Base-by-base conservation (phyloP, 164 flowering plant genomes). In the Platanus orientalis region DNA sequence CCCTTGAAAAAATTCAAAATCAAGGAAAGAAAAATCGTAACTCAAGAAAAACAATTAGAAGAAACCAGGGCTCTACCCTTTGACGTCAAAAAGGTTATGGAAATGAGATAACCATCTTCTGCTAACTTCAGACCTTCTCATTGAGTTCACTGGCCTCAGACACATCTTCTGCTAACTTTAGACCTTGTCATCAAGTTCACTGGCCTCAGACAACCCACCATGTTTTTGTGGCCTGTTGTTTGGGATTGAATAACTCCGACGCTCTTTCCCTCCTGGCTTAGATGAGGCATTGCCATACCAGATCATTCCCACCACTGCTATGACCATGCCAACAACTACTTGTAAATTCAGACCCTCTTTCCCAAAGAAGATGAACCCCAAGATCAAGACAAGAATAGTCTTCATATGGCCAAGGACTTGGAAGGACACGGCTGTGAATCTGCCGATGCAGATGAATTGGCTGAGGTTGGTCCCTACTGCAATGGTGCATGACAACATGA, bases 331-430 rank as follows among this genome's bases (percentile, higher is more conserved):
- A 5, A 90, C 1, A 28, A 92, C 80, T 20, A 92, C 95, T 4
- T 88, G 98, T 50, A 80, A 36, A 54, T 84, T 92, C 34, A 90
- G 91, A 56, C 96, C 98, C 62, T 92, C 98, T 73, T 80, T 92
- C 29, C 96, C 95, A 47, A 92, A 92, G 79, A 87, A 82, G 39
- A 81, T 19, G 82, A 92, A 88, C 24, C 98, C 98, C 58, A 89
- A 64, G 51, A 83, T 69, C 67, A 92, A 64, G 25, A 86, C 92
- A 6, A 88, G 83, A 25, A 86, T 81, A 3, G 89, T 88, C 72
- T 88, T 88, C 90, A 79, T 92, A 68, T 89, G 98, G 42, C 96
- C 96, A 23, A 92, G 86, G 19, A 92, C 98, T 80, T 92, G 90
- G 73, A 89, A 86, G 16, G 92, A 76, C 58, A 89, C 96, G 4